Conservation (phyloP, 1,284 basidiomycete species). For the Moniliophthora roreri region DNA sequence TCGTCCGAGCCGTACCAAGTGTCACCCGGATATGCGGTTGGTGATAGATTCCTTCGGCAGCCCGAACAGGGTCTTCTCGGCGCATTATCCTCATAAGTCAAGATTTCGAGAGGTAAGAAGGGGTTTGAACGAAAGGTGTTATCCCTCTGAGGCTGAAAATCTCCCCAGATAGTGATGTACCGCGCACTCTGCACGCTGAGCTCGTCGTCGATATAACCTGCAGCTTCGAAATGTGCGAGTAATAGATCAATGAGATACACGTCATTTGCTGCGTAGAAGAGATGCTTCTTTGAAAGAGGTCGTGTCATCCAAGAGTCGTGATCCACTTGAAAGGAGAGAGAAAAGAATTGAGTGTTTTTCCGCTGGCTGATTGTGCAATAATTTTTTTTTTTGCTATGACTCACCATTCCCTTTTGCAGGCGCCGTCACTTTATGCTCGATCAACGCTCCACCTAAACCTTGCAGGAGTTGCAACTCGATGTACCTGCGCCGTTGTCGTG, state of each 20-base stretch:
- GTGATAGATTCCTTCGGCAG: background rate
- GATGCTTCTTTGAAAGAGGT: background rate
- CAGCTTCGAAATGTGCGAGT: constrained; percentile 2
- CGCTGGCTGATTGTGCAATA: no score
- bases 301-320: constrained; percentile 3
- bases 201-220: background rate
- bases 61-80: background rate
- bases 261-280: constrained; percentile 15
- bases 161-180: constrained; percentile 14
- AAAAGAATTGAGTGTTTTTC: background rate
- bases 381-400: no score
- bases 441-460: background rate
- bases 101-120: constrained; percentile 10
- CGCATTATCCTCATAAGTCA: background rate
- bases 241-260: constrained; percentile 10
- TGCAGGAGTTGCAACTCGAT: constrained; percentile 7
- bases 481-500: background rate
- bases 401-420: background rate
- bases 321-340: background rate
- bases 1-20: background rate
- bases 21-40: background rate
- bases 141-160: background rate
- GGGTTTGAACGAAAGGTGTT: background rate
- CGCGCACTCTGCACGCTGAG: constrained; percentile 8
- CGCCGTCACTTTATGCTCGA: background rate